Conservation (phyloP, 176 grass and related monocot species). For the Cymbopogon citratus region DNA sequence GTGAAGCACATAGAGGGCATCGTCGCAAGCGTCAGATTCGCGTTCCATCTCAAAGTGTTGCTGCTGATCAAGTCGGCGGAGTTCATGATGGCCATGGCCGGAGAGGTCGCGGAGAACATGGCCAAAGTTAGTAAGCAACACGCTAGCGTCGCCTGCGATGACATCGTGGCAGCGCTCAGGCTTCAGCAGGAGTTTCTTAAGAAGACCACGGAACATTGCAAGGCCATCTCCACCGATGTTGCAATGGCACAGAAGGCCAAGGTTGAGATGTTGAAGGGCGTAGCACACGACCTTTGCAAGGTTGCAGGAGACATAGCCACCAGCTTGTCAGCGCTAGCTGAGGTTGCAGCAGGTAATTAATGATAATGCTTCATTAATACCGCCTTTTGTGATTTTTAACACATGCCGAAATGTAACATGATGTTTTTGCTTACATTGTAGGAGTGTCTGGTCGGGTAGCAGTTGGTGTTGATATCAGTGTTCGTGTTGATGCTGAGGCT, state of each 20-base stretch:
- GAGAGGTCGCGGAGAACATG: slow-evolving; percentile 16
- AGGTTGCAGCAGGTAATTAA: slow-evolving; percentile 12
- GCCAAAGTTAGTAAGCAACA: background rate
- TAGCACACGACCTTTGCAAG: background rate
- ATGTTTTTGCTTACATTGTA: background rate
- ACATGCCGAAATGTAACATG: background rate
- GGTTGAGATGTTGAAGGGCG: background rate
- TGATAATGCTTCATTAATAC: too few relatives aligned
- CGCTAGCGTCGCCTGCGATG: background rate
- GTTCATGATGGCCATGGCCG: slow-evolving; percentile 17
- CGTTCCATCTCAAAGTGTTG: background rate
- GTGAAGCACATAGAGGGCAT: background rate
- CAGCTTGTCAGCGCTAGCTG: slow-evolving; percentile 21
- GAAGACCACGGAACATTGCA: background rate
- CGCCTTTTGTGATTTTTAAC: background rate
- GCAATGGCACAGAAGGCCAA: background rate
- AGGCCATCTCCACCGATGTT: background rate
- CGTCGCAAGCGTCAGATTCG: background rate
- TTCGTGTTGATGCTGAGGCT: background rate
- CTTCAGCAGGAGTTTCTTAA: slow-evolving; percentile 8
- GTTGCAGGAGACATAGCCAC: slow-evolving; percentile 10
- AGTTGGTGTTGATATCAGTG: background rate
- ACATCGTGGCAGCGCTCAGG: background rate
- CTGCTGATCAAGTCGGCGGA: slow-evolving; percentile 20
- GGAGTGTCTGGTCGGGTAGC: slow-evolving; percentile 24